These are phyloP conservation scores for Leonotis leonurus DNA, from an alignment of 257 asterid species.

Conservation along the genomic window DNA sequence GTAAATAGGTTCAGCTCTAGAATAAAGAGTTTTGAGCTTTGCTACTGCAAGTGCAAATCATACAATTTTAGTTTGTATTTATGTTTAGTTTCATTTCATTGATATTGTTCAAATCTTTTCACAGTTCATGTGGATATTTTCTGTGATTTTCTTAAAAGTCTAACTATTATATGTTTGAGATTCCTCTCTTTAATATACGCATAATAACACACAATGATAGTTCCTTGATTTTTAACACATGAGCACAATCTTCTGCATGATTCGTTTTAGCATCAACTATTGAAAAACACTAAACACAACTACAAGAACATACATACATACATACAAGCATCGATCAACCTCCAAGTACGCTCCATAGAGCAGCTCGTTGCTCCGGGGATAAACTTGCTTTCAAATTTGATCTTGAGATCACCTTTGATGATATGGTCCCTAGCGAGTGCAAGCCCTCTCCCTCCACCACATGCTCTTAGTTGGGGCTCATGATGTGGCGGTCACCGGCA, in stretches of 20 bases:
- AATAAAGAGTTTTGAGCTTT: neutral
- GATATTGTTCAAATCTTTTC: neutral
- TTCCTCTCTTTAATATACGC: no score
- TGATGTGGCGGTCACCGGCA: conserved; percentile 37
- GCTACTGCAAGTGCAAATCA: neutral
- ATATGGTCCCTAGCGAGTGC: conserved; percentile 58
- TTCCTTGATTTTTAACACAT: no score
- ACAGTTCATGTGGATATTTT: neutral
- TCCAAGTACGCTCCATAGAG: conserved; percentile 44
- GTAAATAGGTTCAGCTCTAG: neutral
- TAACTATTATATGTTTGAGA: neutral
- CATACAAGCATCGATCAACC: conserved; percentile 15
- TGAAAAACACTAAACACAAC: neutral
- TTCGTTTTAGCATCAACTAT: neutral
- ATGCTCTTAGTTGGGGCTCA: conserved; percentile 48
- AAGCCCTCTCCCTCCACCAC: conserved; percentile 65
- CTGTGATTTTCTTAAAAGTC: neutral
- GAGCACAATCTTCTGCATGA: neutral
- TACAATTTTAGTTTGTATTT: neutral
- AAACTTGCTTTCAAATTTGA: conserved; percentile 63
- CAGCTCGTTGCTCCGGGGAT: conserved; percentile 55
- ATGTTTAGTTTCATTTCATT: neutral
- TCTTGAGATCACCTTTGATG: conserved; percentile 58
- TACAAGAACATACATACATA: neutral
- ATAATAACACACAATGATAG: no score